These are phyloP conservation scores for Gracilaria gracilis DNA, from an alignment of 23 red algal genomes.

Conservation along the genomic window DNA sequence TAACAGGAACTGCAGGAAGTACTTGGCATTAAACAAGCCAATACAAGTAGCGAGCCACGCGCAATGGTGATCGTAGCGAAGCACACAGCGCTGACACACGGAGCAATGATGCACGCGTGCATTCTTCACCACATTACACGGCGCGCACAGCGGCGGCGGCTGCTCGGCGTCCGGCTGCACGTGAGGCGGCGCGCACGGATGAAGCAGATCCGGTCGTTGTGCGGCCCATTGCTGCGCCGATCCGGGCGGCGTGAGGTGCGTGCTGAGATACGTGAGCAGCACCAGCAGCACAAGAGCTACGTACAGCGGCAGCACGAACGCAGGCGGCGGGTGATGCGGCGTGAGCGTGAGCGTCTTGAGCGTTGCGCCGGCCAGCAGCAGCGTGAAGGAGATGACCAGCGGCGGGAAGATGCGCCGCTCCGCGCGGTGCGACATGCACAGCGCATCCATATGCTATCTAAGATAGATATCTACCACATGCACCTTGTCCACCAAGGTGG, in stretches of 20 bases:
- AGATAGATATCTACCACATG: no score
- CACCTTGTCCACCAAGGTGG: no score
- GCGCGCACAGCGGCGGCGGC: slow-evolving; percentile 4
- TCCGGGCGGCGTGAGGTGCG: slow-evolving; percentile 24
- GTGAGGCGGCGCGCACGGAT: slow-evolving; percentile 9
- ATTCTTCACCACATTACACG: background rate
- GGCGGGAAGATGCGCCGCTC: slow-evolving; percentile 16
- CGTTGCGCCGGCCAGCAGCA: background rate
- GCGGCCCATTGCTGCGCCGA: background rate
- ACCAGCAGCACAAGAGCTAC: background rate
- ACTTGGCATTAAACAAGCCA: slow-evolving; percentile 31
- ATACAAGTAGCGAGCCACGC: slow-evolving; percentile 38
- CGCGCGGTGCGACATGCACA: background rate
- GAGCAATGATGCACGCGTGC: slow-evolving; percentile 55
- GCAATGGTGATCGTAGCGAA: slow-evolving; percentile 58
- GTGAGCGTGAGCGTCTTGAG: background rate
- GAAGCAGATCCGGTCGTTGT: slow-evolving; percentile 13
- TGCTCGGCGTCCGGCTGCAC: background rate
- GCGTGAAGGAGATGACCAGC: slow-evolving; percentile 1
- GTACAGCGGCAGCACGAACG: background rate
- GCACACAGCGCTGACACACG: slow-evolving; percentile 16
- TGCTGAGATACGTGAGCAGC: background rate
- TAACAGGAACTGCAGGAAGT: slow-evolving; percentile 38
- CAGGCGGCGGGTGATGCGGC: background rate
- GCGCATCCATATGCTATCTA: no score